Evolutionary conservation across 2,329 filamentous ascomycete species (phyloP).

Genomic region (Ophiosphaerella narmari): DNA sequence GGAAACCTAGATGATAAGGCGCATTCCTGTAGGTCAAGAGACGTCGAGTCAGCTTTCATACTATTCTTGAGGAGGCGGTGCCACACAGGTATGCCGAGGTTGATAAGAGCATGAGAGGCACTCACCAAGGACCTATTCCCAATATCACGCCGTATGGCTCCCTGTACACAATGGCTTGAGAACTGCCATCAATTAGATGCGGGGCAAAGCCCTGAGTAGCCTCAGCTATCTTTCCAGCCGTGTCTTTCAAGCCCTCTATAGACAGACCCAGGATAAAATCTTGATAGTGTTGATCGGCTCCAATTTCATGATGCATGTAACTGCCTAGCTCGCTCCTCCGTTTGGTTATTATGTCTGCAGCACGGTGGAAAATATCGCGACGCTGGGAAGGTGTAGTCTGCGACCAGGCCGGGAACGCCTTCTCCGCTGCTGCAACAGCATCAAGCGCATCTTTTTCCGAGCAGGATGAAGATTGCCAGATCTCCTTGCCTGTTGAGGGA

Average conservation of each 20-base stretch:
- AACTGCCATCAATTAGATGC: conserved; percentile 54
- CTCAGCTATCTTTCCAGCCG: conserved; percentile 54
- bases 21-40: conserved; percentile 53
- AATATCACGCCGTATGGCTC: conserved; percentile 81
- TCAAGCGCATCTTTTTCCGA: conserved; percentile 60
- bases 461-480: conserved; percentile 62
- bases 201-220: conserved; percentile 55
- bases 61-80: too few relatives aligned
- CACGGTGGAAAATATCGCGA: conserved; percentile 71
- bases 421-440: conserved; percentile 65
- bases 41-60: not conserved
- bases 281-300: conserved; percentile 38
- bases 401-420: conserved; percentile 72
- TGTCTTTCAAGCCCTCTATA: conserved; percentile 38
- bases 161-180: conserved; percentile 68
- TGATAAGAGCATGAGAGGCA: too few relatives aligned
- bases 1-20: conserved; percentile 51
- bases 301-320: conserved; percentile 66
- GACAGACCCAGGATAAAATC: too few relatives aligned
- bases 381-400: conserved; percentile 64
- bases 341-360: conserved; percentile 66
- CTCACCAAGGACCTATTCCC: conserved; percentile 79
- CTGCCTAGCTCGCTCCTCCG: conserved; percentile 64
- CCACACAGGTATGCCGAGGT: too few relatives aligned
- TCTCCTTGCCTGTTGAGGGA: conserved; percentile 58